Base-by-base conservation (phyloP, 352 stramenopile genomes). In the Globisporangium paroecandrum region DNA sequence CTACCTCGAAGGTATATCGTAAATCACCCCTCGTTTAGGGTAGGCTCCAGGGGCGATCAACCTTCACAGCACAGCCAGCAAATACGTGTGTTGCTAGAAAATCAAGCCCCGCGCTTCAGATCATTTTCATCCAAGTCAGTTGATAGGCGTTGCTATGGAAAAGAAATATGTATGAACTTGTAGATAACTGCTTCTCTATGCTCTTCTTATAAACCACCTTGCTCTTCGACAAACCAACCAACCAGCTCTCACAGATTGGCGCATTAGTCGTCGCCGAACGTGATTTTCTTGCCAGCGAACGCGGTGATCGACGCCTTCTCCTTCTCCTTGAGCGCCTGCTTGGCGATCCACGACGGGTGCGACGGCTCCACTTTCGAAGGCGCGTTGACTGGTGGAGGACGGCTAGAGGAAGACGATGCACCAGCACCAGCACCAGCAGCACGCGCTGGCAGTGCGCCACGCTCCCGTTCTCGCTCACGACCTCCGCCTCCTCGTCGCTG, bases 241-340 rank as follows among this genome's bases (percentile, higher is more conserved):
- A 18, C 10, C 10, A 51, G 7, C 25, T 34, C 36, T 36, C 6
- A 29, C 7, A 9, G 29, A 32, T 8, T 18, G 34, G 9, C 3
- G 13, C 61, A 24, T 54, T 77, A 81, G 29, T 84, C 76, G 58
- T 89, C 80, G 38, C 73, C 70, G 70, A 95, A 95, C 34, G 81
- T 89, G 68, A 95, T 92, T 74, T 95, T 95, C 74, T 93, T 93
- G 69, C 87, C 87, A 22, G 72, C 77, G 64, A 92, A 93, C 46
- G 77, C 81, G 6, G 76, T 73, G 70, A 95, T 83, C 59, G 73
- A 79, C 13, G 83, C 70, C 66, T 90, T 90, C 69, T 91, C 76
- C 72, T 95, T 95, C 66, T 90, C 85, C 66, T 95, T 95, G 61
- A 87, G 77, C 62, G 81, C 77, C 65, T 93, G 87, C 67, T 95